These are phyloP conservation scores for Lyophyllum atratum DNA, from an alignment of 768 basidiomycete species.

Conservation along the genomic window DNA sequence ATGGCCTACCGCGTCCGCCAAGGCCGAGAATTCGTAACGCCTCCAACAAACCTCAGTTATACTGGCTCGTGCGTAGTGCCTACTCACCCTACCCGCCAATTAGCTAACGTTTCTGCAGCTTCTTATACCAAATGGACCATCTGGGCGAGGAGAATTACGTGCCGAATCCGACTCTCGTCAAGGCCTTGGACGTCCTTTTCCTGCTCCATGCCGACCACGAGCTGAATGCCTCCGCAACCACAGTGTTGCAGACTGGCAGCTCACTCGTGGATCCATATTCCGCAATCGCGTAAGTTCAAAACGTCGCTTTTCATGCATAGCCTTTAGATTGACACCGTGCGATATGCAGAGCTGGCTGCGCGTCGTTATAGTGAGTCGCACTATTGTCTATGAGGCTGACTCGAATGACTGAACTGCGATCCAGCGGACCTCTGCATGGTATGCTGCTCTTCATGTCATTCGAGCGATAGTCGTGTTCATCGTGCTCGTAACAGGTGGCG, in stretches of 20 bases:
- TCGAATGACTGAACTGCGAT: background rate
- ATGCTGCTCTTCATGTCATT: conserved; percentile 7
- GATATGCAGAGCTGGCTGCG: conserved; percentile 70
- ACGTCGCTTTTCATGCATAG: background rate
- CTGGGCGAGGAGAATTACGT: conserved; percentile 69
- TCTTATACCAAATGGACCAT: conserved; percentile 91
- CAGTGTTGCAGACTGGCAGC: conserved; percentile 85
- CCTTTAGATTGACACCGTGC: background rate
- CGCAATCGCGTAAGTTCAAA: conserved; percentile 65
- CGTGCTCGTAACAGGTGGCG: conserved; percentile 56
- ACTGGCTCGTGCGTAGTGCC: conserved; percentile 66
- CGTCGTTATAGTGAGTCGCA: conserved; percentile 76
- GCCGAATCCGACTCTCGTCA: conserved; percentile 84
- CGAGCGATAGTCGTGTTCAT: background rate
- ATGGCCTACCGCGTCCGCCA: conserved; percentile 95
- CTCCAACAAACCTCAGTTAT: conserved; percentile 82
- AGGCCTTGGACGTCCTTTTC: conserved; percentile 87
- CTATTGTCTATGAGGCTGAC: background rate
- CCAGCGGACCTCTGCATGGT: conserved; percentile 75
- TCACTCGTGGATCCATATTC: conserved; percentile 92
- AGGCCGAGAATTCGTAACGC: conserved; percentile 84
- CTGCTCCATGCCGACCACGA: conserved; percentile 91
- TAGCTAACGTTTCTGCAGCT: conserved; percentile 40
- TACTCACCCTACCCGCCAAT: background rate
- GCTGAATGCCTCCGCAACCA: conserved; percentile 83